phyloP scores from a whole-genome alignment of 768 basidiomycete species.

The Pulveroboletus sp. region DNA sequence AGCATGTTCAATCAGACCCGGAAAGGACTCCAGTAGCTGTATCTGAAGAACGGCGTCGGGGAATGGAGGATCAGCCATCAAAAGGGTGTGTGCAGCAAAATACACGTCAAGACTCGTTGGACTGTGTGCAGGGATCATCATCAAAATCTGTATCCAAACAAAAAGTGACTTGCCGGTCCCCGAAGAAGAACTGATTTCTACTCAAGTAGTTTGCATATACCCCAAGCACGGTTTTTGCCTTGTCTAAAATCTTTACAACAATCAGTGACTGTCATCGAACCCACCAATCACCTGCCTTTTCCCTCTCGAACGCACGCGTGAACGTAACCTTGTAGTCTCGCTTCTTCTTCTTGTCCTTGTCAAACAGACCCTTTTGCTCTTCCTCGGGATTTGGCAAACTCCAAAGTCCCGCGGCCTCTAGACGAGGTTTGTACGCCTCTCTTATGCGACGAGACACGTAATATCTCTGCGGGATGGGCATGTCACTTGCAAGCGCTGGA shows the following conservation, averaged over 20 bases:
- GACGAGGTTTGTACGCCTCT: constrained; percentile 49
- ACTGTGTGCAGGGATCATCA: constrained; percentile 33
- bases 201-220: constrained; percentile 57
- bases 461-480: constrained; percentile 69
- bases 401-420: constrained; percentile 70
- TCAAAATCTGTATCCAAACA: background rate
- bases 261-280: constrained; percentile 2
- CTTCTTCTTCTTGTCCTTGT: constrained; percentile 31
- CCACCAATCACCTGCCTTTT: constrained; percentile 42
- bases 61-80: constrained; percentile 56
- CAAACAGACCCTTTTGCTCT: constrained; percentile 39
- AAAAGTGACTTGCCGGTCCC: constrained; percentile 40
- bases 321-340: constrained; percentile 38
- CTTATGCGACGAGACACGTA: constrained; percentile 69
- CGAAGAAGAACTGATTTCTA: constrained; percentile 49
- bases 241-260: constrained; percentile 53
- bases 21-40: constrained; percentile 54
- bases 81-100: constrained; percentile 66
- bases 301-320: constrained; percentile 57
- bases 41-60: constrained; percentile 58
- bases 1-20: constrained; percentile 57
- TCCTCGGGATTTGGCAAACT: constrained; percentile 37
- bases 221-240: constrained; percentile 54
- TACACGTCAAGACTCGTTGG: constrained; percentile 62
- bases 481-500: constrained; percentile 51